phyloP scores from a whole-genome alignment of 2,329 filamentous ascomycete genomes.

The Aureobasidium musti region DNA sequence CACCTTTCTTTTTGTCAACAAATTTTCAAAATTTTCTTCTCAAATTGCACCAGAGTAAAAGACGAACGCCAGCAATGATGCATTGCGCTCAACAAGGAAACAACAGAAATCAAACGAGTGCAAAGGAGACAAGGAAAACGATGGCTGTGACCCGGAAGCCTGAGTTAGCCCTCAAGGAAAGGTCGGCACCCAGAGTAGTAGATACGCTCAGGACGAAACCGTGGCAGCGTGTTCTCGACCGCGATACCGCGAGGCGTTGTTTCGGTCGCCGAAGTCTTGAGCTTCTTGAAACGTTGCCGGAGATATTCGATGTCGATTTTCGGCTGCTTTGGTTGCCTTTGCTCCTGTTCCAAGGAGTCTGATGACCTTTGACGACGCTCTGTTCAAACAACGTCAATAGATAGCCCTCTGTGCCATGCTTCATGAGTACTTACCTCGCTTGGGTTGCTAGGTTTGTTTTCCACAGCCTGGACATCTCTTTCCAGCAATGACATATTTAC shows the following conservation, averaged over 20 bases:
- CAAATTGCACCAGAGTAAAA: background rate
- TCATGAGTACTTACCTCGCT: conserved; percentile 7
- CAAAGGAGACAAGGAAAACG: background rate
- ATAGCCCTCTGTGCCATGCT: background rate
- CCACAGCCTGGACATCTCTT: conserved; percentile 42
- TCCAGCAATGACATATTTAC: conserved; percentile 42
- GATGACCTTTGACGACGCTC: conserved; percentile 26
- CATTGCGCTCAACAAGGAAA: conserved; percentile 17
- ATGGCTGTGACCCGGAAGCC: background rate
- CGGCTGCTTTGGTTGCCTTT: conserved; percentile 8
- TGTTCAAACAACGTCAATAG: background rate
- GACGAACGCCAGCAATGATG: conserved; percentile 21
- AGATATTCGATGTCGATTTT: conserved; percentile 11
- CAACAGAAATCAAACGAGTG: conserved; percentile 13
- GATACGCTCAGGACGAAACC: conserved; percentile 26
- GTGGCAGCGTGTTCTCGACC: conserved; percentile 5
- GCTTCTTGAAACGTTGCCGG: background rate
- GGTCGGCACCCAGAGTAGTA: conserved; percentile 26
- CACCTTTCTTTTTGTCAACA: conserved; percentile 11
- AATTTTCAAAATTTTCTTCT: background rate
- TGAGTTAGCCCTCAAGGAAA: conserved; percentile 14
- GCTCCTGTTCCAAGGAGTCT: conserved; percentile 13
- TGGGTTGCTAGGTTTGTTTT: background rate
- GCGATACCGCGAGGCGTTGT: conserved; percentile 18
- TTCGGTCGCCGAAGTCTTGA: conserved; percentile 13